phyloP scores from a whole-genome alignment of 176 grass and related monocot species.

The Paspalum notatum region DNA sequence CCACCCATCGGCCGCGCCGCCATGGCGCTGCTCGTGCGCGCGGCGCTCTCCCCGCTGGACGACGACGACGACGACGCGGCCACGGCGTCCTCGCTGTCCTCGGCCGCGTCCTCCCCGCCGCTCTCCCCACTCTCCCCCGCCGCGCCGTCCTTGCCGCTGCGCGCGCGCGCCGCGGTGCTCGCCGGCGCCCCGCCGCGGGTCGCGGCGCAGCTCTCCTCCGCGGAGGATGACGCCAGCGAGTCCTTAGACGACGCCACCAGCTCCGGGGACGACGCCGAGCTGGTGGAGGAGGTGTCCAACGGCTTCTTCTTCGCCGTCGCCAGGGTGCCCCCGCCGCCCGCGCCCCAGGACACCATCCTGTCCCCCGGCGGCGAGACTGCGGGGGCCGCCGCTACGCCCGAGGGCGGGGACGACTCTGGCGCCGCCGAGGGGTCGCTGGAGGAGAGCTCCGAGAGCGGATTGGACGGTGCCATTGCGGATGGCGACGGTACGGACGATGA shows the following conservation, averaged over 20 bases:
- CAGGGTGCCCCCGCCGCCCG: constrained; percentile 31
- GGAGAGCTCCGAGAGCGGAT: constrained; percentile 4
- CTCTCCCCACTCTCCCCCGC: constrained; percentile 28
- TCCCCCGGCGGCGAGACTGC: neutral
- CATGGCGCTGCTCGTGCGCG: constrained; percentile 56
- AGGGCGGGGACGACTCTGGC: constrained; percentile 18
- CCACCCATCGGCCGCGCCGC: neutral
- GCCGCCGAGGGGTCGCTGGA: constrained; percentile 14
- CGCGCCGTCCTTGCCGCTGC: neutral
- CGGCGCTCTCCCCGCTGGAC: constrained; percentile 47
- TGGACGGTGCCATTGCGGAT: constrained; percentile 23
- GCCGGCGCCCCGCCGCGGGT: constrained; percentile 48
- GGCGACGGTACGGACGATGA: neutral
- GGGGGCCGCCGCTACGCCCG: neutral
- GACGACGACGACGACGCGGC: constrained; percentile 35
- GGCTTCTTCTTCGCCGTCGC: constrained; percentile 56
- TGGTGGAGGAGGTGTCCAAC: constrained; percentile 47
- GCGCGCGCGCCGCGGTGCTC: neutral
- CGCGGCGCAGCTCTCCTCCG: constrained; percentile 49
- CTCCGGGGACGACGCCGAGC: constrained; percentile 35
- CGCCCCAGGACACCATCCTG: neutral
- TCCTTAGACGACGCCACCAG: constrained; percentile 35
- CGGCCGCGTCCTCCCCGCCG: constrained; percentile 34
- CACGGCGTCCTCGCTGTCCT: constrained; percentile 43
- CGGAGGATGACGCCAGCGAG: constrained; percentile 25